A percentile compares a stretch with the other conserved stretches of the same genome.
Conservation (phyloP, 352 stramenopile species). For the Globisporangium spiculum region DNA sequence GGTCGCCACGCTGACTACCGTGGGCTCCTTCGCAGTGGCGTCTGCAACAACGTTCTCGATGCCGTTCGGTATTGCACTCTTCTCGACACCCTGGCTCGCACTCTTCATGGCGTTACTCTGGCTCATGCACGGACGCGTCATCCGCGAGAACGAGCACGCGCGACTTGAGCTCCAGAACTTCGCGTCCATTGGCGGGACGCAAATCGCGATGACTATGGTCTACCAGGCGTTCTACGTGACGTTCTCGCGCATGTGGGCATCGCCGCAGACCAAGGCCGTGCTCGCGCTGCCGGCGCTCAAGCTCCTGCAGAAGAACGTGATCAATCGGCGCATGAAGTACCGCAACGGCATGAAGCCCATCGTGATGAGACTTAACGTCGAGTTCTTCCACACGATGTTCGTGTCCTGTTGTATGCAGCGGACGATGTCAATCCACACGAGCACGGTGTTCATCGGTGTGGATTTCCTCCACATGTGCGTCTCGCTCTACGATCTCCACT, state of each 20-base stretch:
- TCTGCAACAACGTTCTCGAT: constrained; percentile 28
- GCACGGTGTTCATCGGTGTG: constrained; percentile 27
- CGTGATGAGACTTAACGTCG: constrained; percentile 46
- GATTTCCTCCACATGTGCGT: constrained; percentile 36
- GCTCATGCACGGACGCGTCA: neutral
- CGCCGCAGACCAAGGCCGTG: constrained; percentile 19
- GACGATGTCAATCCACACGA: constrained; percentile 24
- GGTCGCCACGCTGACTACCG: neutral
- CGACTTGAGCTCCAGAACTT: neutral
- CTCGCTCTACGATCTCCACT: constrained; percentile 33
- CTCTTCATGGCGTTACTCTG: constrained; percentile 1
- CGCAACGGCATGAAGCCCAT: constrained; percentile 33
- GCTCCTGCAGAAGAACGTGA: constrained; percentile 9
- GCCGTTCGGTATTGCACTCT: constrained; percentile 26
- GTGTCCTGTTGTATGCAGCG: constrained; percentile 40
- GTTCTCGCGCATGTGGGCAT: constrained; percentile 19
- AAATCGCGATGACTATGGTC: constrained; percentile 15
- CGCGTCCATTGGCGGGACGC: neutral
- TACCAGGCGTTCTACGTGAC: constrained; percentile 31
- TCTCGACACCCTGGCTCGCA: neutral
- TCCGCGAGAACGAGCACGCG: neutral
- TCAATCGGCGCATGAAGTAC: neutral
- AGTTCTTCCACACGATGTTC: constrained; percentile 50
- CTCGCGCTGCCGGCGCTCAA: constrained; percentile 32
- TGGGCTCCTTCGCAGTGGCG: neutral